Evolutionary conservation across 1,284 basidiomycete species (phyloP), one percentile per base, ranked within the genome.

Genomic region (Fistulina hepatica): DNA sequence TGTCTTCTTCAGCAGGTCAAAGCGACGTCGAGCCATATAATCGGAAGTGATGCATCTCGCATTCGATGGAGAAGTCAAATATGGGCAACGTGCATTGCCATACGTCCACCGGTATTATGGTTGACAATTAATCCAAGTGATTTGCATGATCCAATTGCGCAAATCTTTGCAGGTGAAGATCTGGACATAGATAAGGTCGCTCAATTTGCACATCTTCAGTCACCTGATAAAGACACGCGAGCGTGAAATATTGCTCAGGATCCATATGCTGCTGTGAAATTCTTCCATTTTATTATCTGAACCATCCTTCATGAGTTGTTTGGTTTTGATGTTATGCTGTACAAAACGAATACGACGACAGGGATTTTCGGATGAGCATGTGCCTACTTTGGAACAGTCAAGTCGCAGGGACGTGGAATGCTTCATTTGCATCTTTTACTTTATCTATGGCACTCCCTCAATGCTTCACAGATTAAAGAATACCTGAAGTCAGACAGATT

Each of bases 111-210:
- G 41, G 8, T 41, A 39, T 11, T 54, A 0, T 19, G 36, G n/a
- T 24, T 46, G 4, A 42, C 44, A 0, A 44, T 50, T 1, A 48
- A 49, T 16, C 15, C 24, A 0, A 24, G 34, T 0, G 24, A 42
- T 11, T 42, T 48, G 30, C 41, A 48, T 7, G 12, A 36, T 3
- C 37, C 44, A 2, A 46, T 48, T 19, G 59, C 50, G 0, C 62
- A 69, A 35, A 40, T 67, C 0, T 54, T 69, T 17, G 51, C 54
- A 0, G 61, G 67, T 0, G 52, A 56, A 33, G 39, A 63, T 0
- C 64, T 68, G n/a, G 50, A 65, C 37, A 27, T 67, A 24, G 59
- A 67, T 37, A 7, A 41, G 0, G 63, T 69, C 33, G 25, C 42
- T 0, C 15, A 42, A 6, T 45, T 41, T 1, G 21, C 37, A 0